phyloP scores from a whole-genome alignment of 2,329 filamentous ascomycete species.

The Plectosphaerella sp. region DNA sequence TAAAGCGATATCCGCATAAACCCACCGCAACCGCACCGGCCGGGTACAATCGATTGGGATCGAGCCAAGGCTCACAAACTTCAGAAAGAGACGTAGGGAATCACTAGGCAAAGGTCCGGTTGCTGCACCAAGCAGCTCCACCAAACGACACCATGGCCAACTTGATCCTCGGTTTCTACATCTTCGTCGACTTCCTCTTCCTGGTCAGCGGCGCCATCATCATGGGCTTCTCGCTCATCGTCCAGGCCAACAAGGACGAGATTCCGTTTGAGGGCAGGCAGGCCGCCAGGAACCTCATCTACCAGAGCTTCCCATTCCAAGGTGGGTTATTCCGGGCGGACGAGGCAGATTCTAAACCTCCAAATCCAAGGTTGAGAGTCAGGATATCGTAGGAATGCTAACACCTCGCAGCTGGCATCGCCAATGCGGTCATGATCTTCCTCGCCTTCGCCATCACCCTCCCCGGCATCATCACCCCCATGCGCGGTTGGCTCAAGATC shows the following conservation, averaged over 20 bases:
- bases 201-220: conserved; percentile 48
- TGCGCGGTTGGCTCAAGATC: conserved; percentile 65
- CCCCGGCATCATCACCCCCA: conserved; percentile 65
- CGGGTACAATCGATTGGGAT: background rate
- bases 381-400: background rate
- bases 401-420: conserved; percentile 53
- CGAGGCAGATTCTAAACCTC: background rate
- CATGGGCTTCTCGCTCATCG: conserved; percentile 51
- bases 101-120: conserved; percentile 4
- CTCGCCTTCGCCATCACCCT: conserved; percentile 65
- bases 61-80: conserved; percentile 2
- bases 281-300: conserved; percentile 47
- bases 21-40: background rate
- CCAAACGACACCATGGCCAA: conserved; percentile 40
- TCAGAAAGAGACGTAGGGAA: conserved; percentile 3
- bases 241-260: conserved; percentile 40
- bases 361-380: background rate
- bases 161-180: conserved; percentile 47
- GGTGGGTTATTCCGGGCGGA: conserved; percentile 22
- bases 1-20: background rate
- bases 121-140: conserved; percentile 13
- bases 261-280: conserved; percentile 38
- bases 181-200: conserved; percentile 46
- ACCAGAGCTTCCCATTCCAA: conserved; percentile 48
- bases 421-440: conserved; percentile 69